Conservation (phyloP, 208 protist species). For the Crithidia bombi region DNA sequence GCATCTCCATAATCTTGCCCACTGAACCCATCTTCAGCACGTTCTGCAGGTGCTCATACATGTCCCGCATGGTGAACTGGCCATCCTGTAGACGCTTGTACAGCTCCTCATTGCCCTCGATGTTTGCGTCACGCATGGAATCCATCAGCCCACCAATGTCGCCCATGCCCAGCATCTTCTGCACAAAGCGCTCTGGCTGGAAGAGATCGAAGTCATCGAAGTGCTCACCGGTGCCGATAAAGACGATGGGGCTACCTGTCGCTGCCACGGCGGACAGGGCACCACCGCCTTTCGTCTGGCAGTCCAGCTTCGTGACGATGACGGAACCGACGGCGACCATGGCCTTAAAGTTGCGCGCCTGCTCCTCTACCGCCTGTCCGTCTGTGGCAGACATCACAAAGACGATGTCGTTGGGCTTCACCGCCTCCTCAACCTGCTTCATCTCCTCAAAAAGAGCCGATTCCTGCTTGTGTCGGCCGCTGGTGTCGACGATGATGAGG, state of each 20-base stretch:
- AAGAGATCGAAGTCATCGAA: slow-evolving; percentile 97
- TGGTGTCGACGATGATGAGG: slow-evolving; percentile 99
- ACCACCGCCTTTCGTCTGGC: slow-evolving; percentile 99
- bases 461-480: slow-evolving; percentile 99
- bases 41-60: slow-evolving; percentile 97
- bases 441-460: slow-evolving; percentile 99
- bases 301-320: slow-evolving; percentile 99
- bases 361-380: slow-evolving; percentile 97
- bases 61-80: slow-evolving; percentile 95
- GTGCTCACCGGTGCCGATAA: slow-evolving; percentile 98
- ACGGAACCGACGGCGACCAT: slow-evolving; percentile 96
- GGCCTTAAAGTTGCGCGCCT: slow-evolving; percentile 92
- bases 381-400: slow-evolving; percentile 99
- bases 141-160: slow-evolving; percentile 95
- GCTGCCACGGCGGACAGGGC: slow-evolving; percentile 97
- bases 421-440: slow-evolving; percentile 90
- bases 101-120: slow-evolving; percentile 84
- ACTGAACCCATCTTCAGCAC: slow-evolving; percentile 95
- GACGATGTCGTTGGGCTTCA: slow-evolving; percentile 96
- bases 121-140: slow-evolving; percentile 91
- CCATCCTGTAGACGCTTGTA: slow-evolving; percentile 92
- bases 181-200: slow-evolving; percentile 88
- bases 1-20: slow-evolving; percentile 93
- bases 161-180: slow-evolving; percentile 95
- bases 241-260: slow-evolving; percentile 98